Conservation (phyloP, 2,329 filamentous ascomycete genomes). For the Phialocephala subalpina region DNA sequence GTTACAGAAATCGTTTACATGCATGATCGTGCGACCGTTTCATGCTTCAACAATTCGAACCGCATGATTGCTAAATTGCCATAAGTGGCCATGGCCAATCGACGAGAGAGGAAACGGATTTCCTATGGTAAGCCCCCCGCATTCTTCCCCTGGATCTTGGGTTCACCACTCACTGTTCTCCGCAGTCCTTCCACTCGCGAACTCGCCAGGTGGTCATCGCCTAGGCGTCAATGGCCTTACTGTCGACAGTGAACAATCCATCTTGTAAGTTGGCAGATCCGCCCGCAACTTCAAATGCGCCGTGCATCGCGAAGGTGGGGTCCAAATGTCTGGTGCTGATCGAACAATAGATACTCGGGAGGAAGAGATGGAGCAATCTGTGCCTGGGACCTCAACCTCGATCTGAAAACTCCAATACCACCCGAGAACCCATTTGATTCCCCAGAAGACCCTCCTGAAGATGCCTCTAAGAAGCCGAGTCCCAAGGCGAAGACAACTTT, state of each 20-base stretch:
- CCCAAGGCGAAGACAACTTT: conserved; percentile 58
- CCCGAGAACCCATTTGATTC: conserved; percentile 43
- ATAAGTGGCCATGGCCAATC: conserved; percentile 63
- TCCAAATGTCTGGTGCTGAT: conserved; percentile 24
- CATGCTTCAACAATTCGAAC: conserved; percentile 21
- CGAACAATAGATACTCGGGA: conserved; percentile 82
- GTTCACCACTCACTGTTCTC: conserved; percentile 29
- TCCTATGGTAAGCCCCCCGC: conserved; percentile 65
- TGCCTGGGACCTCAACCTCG: conserved; percentile 88
- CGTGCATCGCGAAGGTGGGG: conserved; percentile 18
- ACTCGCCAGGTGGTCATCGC: conserved; percentile 83
- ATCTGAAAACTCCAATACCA: conserved; percentile 54
- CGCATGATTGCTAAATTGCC: conserved; percentile 30
- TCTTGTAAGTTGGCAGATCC: conserved; percentile 67
- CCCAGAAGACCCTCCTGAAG: conserved; percentile 41
- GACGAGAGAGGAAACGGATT: conserved; percentile 74
- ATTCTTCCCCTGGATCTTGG: conserved; percentile 1
- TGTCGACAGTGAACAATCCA: conserved; percentile 81
- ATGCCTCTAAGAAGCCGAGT: conserved; percentile 38
- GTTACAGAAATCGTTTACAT: conserved; percentile 17
- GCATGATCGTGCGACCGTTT: conserved; percentile 26
- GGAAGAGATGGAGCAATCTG: conserved; percentile 96
- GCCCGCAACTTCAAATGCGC: conserved; percentile 2
- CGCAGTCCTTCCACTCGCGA: conserved; percentile 75
- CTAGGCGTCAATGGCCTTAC: conserved; percentile 95